Base-by-base conservation (phyloP, 495 filamentous ascomycete species). In the Neurospora sp. region DNA sequence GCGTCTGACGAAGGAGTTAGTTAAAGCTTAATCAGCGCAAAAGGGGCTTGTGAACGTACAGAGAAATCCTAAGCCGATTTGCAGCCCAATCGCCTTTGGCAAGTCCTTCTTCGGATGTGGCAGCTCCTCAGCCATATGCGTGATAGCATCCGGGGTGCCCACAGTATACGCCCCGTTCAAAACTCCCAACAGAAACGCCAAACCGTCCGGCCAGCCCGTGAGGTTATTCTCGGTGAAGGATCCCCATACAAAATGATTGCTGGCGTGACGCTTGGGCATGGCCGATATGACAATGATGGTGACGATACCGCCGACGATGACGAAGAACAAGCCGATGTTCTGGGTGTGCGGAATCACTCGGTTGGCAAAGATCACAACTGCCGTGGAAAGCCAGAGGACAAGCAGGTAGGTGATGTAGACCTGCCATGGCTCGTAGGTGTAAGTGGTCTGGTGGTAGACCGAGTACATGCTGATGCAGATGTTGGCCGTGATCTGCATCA, bases 141-240 rank as follows among this genome's bases (percentile, higher is more conserved):
- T 88, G 16, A 92, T 87, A 46, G 41, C 40, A 78, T 93, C 92
- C 3, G 93, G 92, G 0, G 93, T 94, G 14, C 94, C 94, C 41
- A 97, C 89, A 20, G 91, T 89, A 78, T 91, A 97, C 11, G 94
- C 92, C 22, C 93, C 94, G 76, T 97, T 96, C 31, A 97, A 85
- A 78, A 96, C 92, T 2, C 94, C 93, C 3, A 89, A 82, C 16
- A 94, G 81, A 75, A 97, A 97, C 14, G 90, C 92, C 20, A 97
- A 88, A 6, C 92, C 93, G 71, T 89, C 83, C 37, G 82, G 83
- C 83, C 91, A 95, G 0, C 90, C 90, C 6, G 90, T 91, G n/a
- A 83, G 74, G 61, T 93, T 93, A 16, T 86, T 87, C 83, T 88
- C 92, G 14, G 87, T 78, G 8, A 80, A 83, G 3, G 79, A 82